These are phyloP conservation scores for Globisporangium orthogonon DNA, from an alignment of 352 stramenopile genomes.

Conservation along the genomic window DNA sequence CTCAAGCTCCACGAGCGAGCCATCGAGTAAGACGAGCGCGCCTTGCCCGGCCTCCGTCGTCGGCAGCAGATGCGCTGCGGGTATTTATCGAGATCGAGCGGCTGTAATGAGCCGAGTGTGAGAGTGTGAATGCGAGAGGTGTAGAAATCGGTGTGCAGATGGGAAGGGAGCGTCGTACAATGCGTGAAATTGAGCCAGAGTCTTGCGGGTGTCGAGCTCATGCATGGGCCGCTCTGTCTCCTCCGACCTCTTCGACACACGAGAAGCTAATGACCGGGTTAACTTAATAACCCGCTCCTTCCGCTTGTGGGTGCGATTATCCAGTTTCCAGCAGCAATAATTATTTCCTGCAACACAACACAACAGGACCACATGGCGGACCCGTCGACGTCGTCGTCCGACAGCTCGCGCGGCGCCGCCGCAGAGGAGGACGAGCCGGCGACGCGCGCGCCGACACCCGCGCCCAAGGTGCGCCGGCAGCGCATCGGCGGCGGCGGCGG, in stretches of 20 bases:
- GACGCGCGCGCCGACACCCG: neutral
- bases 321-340: too few species aligned
- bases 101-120: neutral
- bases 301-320: too few species aligned
- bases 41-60: neutral
- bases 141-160: neutral
- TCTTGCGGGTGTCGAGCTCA: too few species aligned
- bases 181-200: too few species aligned
- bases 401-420: neutral
- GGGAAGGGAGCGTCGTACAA: neutral
- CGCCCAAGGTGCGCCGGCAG: neutral
- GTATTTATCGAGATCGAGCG: constrained; percentile 4
- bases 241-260: too few species aligned
- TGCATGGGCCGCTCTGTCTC: too few species aligned
- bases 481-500: neutral
- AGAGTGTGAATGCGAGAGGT: too few species aligned
- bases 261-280: too few species aligned
- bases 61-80: neutral
- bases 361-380: neutral
- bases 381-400: constrained; percentile 1
- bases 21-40: neutral
- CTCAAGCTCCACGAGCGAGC: neutral
- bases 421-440: neutral
- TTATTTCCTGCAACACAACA: too few species aligned
- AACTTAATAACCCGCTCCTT: too few species aligned